Evolutionary conservation across 345 rosid genomes (phyloP).

Genomic region (Rhizophora apiculata): DNA sequence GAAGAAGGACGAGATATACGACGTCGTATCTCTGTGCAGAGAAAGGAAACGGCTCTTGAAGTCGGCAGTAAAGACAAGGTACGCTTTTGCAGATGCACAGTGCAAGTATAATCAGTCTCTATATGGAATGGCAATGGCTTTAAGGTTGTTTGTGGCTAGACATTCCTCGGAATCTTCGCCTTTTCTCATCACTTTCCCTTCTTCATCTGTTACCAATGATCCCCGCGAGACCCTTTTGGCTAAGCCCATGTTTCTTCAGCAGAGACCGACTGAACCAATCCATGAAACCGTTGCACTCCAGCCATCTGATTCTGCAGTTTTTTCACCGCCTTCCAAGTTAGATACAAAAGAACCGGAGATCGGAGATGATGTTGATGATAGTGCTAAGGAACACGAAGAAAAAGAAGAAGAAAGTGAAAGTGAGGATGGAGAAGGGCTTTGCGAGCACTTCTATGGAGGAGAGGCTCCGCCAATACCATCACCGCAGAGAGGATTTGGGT

Average conservation of each 20-base stretch:
- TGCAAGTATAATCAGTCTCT: slow-evolving; percentile 40
- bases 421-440: slow-evolving; percentile 16
- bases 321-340: slow-evolving; percentile 5
- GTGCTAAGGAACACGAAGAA: slow-evolving; percentile 8
- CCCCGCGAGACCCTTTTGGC: slow-evolving; percentile 5
- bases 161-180: slow-evolving; percentile 39
- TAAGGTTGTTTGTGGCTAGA: slow-evolving; percentile 34
- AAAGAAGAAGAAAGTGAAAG: slow-evolving; percentile 11
- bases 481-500: slow-evolving; percentile 19
- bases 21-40: slow-evolving; percentile 32
- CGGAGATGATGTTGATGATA: neutral
- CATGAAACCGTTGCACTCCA: slow-evolving; percentile 16
- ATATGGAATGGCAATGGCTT: slow-evolving; percentile 38
- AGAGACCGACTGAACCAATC: slow-evolving; percentile 18
- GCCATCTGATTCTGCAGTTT: slow-evolving; percentile 11
- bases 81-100: slow-evolving; percentile 41
- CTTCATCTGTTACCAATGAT: slow-evolving; percentile 7
- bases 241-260: slow-evolving; percentile 23
- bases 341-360: slow-evolving; percentile 10
- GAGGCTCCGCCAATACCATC: slow-evolving; percentile 21
- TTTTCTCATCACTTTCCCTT: slow-evolving; percentile 36
- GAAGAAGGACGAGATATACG: slow-evolving; percentile 32
- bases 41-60: slow-evolving; percentile 38
- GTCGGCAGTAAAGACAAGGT: slow-evolving; percentile 33
- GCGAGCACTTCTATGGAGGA: slow-evolving; percentile 26